Conservation (phyloP, 306 rosid species). For the Begonia masoniana region DNA sequence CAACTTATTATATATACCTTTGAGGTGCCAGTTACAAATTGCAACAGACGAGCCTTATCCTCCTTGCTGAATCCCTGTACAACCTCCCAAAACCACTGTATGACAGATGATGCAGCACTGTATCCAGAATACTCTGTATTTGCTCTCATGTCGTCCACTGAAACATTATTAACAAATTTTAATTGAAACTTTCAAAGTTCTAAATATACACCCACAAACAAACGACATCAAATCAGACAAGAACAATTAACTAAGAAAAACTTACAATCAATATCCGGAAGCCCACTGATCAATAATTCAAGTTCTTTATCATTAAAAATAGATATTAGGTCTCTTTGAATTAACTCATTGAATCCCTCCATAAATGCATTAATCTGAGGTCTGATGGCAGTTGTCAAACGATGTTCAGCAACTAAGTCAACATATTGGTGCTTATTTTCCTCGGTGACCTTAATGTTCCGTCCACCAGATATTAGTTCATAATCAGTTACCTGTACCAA, state of each 20-base stretch:
- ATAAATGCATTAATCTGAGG: constrained; percentile 90
- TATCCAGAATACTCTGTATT: constrained; percentile 96
- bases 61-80: constrained; percentile 86
- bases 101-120: constrained; percentile 65
- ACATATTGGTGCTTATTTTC: constrained; percentile 92
- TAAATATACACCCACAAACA: neutral
- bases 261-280: constrained; percentile 94
- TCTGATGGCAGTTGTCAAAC: constrained; percentile 86
- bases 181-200: constrained; percentile 10
- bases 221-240: neutral
- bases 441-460: constrained; percentile 85
- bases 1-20: constrained; percentile 40
- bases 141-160: constrained; percentile 97
- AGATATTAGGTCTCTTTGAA: constrained; percentile 60
- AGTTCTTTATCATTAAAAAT: constrained; percentile 89
- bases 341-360: constrained; percentile 74
- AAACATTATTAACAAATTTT: constrained; percentile 12
- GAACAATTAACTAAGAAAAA: neutral
- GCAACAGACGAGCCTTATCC: constrained; percentile 96
- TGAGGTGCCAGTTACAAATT: constrained; percentile 97
- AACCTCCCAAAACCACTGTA: constrained; percentile 98
- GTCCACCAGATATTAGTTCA: constrained; percentile 91
- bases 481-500: constrained; percentile 74
- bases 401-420: constrained; percentile 86
- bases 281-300: constrained; percentile 87